Evolutionary conservation across 257 asterid species (phyloP).

Genomic region (Solanum okadae): DNA sequence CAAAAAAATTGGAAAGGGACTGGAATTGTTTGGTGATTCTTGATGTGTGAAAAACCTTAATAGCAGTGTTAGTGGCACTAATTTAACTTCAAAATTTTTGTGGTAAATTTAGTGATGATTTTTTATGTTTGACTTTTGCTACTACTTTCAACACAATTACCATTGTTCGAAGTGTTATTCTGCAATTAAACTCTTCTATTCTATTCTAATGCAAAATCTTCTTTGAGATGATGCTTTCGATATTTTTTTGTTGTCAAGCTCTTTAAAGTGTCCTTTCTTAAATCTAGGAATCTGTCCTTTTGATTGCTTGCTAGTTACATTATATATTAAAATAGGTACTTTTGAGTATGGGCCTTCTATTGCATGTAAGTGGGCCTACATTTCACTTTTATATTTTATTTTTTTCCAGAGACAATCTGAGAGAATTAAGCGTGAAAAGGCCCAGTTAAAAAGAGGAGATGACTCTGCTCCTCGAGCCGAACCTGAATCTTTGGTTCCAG

Average conservation of each 20-base stretch:
- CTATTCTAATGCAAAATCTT: background rate
- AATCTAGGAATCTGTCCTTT: background rate
- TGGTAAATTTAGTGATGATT: background rate
- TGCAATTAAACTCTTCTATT: background rate
- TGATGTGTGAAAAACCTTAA: background rate
- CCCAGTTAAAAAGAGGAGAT: slow-evolving; percentile 71
- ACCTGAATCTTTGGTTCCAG: slow-evolving; percentile 80
- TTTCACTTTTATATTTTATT: background rate
- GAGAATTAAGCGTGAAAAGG: slow-evolving; percentile 78
- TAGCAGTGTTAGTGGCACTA: background rate
- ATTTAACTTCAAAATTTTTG: background rate
- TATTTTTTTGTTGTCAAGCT: background rate
- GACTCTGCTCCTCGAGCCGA: slow-evolving; percentile 63
- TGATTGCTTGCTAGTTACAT: background rate
- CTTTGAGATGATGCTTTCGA: background rate
- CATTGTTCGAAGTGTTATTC: background rate
- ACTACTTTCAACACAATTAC: background rate
- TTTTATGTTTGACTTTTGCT: background rate
- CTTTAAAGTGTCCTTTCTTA: background rate
- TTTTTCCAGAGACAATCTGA: slow-evolving; percentile 78
- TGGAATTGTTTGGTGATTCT: background rate
- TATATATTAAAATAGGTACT: background rate
- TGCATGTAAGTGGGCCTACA: background rate
- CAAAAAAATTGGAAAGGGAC: background rate
- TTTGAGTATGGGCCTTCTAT: background rate